phyloP scores from a whole-genome alignment of 2,329 filamentous ascomycete genomes.

The Colletotrichum tropicale region DNA sequence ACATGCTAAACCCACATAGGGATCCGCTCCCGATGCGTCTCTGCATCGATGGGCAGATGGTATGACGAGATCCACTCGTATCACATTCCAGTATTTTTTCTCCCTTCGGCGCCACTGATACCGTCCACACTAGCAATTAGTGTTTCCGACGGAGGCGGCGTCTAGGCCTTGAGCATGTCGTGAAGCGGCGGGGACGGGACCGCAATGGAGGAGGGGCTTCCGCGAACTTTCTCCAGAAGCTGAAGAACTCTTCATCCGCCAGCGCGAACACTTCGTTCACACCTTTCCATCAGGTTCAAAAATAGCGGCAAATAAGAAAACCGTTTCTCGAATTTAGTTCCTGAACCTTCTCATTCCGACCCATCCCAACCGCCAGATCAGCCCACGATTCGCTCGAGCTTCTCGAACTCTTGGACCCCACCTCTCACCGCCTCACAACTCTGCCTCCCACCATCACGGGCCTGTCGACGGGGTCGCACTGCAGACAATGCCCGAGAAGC shows the following conservation, averaged over 20 bases:
- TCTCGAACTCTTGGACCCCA: not conserved
- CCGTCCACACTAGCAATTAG: not conserved
- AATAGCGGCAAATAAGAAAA: not conserved
- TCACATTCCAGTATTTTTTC: not conserved
- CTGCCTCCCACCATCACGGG: not conserved
- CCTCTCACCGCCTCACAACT: not conserved
- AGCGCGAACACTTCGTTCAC: not conserved
- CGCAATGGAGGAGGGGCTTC: not conserved
- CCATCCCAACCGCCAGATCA: not conserved
- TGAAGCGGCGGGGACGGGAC: not conserved
- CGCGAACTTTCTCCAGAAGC: not conserved
- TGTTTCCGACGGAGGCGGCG: not conserved
- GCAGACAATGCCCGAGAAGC: constrained; percentile 24
- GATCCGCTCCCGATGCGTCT: not conserved
- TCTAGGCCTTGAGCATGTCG: not conserved
- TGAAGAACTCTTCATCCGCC: not conserved
- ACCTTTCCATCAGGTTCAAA: not conserved
- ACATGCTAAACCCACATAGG: not conserved
- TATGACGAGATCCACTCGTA: not conserved
- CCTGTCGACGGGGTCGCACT: not conserved
- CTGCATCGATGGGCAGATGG: not conserved
- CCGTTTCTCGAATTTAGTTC: not conserved
- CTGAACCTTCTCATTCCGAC: not conserved
- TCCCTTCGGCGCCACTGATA: not conserved
- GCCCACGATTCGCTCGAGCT: not conserved